Evolutionary conservation across 2,329 filamentous ascomycete species (phyloP).

Genomic region (Hypoxylon rubiginosum): DNA sequence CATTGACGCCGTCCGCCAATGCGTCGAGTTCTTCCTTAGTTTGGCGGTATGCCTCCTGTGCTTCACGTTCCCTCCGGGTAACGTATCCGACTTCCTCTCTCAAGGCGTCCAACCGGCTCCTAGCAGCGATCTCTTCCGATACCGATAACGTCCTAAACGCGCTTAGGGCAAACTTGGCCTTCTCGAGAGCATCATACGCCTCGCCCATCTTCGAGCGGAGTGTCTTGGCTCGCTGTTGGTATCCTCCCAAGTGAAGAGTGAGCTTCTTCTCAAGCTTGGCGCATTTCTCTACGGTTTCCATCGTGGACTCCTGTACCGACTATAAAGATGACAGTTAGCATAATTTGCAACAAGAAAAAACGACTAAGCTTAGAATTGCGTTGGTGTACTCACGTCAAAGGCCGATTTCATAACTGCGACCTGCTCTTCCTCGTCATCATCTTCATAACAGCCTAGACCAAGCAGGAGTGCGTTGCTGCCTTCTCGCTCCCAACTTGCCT

Average conservation of each 20-base stretch:
- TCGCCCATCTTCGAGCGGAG: slow-evolving; percentile 84
- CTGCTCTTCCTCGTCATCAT: slow-evolving; percentile 80
- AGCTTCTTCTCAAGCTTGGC: slow-evolving; percentile 96
- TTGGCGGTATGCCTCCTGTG: slow-evolving; percentile 85
- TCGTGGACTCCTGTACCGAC: slow-evolving; percentile 80
- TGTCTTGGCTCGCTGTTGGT: slow-evolving; percentile 86
- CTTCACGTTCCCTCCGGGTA: slow-evolving; percentile 85
- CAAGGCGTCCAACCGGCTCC: slow-evolving; percentile 77
- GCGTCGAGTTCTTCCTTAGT: slow-evolving; percentile 82
- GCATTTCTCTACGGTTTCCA: slow-evolving; percentile 80
- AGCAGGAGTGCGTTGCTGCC: slow-evolving; percentile 74
- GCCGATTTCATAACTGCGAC: slow-evolving; percentile 73
- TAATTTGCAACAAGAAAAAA: not conserved
- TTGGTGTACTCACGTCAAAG: slow-evolving; percentile 73
- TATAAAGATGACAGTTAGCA: slow-evolving; percentile 50
- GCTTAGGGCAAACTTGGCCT: slow-evolving; percentile 78
- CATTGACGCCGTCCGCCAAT: slow-evolving; percentile 60
- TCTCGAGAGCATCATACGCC: slow-evolving; percentile 79
- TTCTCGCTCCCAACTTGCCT: slow-evolving; percentile 66
- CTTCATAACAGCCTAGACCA: slow-evolving; percentile 83
- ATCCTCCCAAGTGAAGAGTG: slow-evolving; percentile 87
- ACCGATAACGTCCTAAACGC: slow-evolving; percentile 82
- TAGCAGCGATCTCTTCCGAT: slow-evolving; percentile 82
- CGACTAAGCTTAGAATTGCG: not conserved
- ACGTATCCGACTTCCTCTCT: slow-evolving; percentile 88